A percentile compares a stretch with the other conserved stretches of the same genome.
Evolutionary conservation across 2,329 filamentous ascomycete species (phyloP).

Genomic region (Cytospora leucostoma): DNA sequence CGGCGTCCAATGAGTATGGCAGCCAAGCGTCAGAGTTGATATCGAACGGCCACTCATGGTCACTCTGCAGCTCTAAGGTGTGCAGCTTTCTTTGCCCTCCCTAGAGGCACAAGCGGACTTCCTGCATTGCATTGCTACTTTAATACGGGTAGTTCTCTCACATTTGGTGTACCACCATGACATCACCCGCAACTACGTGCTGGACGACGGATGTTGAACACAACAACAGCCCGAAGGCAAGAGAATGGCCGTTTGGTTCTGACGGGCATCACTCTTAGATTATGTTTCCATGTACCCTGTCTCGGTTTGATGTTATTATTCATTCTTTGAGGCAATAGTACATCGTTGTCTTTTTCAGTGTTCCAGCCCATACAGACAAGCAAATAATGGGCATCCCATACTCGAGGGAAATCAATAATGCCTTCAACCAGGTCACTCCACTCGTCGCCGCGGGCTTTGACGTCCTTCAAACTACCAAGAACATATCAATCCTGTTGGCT

Average conservation of each 20-base stretch:
- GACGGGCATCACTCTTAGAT: not conserved
- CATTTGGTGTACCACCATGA: slow-evolving; percentile 20
- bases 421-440: slow-evolving; percentile 25
- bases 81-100: slow-evolving; percentile 17
- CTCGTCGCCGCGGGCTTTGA: slow-evolving; percentile 26
- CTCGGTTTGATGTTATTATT: not conserved
- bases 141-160: slow-evolving; percentile 6
- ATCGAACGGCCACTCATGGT: slow-evolving; percentile 16
- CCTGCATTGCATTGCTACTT: slow-evolving; percentile 1
- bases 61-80: slow-evolving; percentile 6
- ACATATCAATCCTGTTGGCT: slow-evolving; percentile 27
- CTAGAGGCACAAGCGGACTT: slow-evolving; percentile 12
- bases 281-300: not conserved
- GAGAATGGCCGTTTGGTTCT: not conserved
- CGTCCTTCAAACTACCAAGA: slow-evolving; percentile 27
- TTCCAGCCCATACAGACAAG: not conserved
- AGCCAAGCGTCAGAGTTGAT: not conserved
- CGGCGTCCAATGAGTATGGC: not conserved
- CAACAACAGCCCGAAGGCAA: slow-evolving; percentile 5
- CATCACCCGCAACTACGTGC: slow-evolving; percentile 19
- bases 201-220: not conserved
- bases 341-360: not conserved
- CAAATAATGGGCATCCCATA: slow-evolving; percentile 27
- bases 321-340: too few relatives aligned
- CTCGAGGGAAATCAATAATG: slow-evolving; percentile 23